phyloP scores from a whole-genome alignment of 2,329 filamentous ascomycete species.

The Aspergillus novofumigatus region DNA sequence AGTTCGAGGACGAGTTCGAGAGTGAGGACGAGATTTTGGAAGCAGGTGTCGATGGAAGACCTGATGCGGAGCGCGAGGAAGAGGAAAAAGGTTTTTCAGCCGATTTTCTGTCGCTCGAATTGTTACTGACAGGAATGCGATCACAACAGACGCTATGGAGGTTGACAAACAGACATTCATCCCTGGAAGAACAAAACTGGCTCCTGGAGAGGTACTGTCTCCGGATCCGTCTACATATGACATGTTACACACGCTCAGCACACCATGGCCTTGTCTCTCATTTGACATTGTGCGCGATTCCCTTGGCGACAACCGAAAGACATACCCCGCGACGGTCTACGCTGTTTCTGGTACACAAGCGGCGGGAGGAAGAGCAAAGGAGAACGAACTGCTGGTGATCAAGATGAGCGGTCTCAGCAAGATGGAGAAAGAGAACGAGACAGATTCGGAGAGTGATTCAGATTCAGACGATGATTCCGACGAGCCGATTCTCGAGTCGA shows the following conservation, averaged over 20 bases:
- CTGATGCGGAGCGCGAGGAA: constrained; percentile 88
- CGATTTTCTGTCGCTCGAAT: background rate
- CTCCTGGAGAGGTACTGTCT: constrained; percentile 82
- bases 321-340: constrained; percentile 95
- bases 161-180: constrained; percentile 94
- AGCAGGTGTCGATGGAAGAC: constrained; percentile 86
- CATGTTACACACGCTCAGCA: constrained; percentile 92
- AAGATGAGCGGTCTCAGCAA: constrained; percentile 89
- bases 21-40: constrained; percentile 90
- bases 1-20: constrained; percentile 96
- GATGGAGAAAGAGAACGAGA: constrained; percentile 71
- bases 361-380: constrained; percentile 66
- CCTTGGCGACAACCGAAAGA: constrained; percentile 81
- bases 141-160: constrained; percentile 69
- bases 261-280: constrained; percentile 94
- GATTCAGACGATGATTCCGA: constrained; percentile 67
- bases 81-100: constrained; percentile 62
- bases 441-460: constrained; percentile 65
- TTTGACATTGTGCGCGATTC: constrained; percentile 87
- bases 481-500: constrained; percentile 91
- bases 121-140: constrained; percentile 13
- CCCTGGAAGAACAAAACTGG: constrained; percentile 85
- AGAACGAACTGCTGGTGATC: constrained; percentile 93
- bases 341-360: constrained; percentile 93
- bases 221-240: constrained; percentile 95